These are phyloP conservation scores for Tulasnella sp. DNA, from an alignment of 768 basidiomycete genomes.

Conservation along the genomic window DNA sequence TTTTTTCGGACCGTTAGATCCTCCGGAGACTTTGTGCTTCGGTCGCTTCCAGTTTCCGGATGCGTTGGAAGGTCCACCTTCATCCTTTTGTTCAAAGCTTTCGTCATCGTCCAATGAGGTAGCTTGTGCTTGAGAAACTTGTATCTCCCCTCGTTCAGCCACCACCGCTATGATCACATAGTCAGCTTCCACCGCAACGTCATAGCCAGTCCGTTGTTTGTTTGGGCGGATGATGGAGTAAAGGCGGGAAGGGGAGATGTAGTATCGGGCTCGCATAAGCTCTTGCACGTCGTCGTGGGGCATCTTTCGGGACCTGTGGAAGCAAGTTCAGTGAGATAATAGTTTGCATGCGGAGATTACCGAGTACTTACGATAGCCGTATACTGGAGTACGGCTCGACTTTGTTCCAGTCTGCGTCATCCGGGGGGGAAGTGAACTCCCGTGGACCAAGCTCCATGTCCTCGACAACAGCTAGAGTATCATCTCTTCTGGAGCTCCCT, in stretches of 20 bases:
- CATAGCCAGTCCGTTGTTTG: slow-evolving; percentile 72
- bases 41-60: slow-evolving; percentile 15
- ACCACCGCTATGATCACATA: slow-evolving; percentile 96
- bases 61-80: slow-evolving; percentile 17
- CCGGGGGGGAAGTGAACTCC: slow-evolving; percentile 55
- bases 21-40: slow-evolving; percentile 8
- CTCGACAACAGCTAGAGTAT: slow-evolving; percentile 59
- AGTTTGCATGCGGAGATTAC: not conserved
- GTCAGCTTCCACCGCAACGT: slow-evolving; percentile 84
- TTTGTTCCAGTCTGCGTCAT: slow-evolving; percentile 65
- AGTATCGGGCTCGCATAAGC: slow-evolving; percentile 72
- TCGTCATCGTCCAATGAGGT: slow-evolving; percentile 23
- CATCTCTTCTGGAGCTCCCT: slow-evolving; percentile 33
- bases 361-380: slow-evolving; percentile 52
- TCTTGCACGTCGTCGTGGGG: slow-evolving; percentile 70
- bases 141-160: slow-evolving; percentile 76
- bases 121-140: slow-evolving; percentile 45
- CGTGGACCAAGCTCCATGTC: slow-evolving; percentile 66
- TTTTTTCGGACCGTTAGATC: slow-evolving; percentile 50
- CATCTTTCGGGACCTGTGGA: slow-evolving; percentile 53
- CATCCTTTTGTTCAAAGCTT: slow-evolving; percentile 20
- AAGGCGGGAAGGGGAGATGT: slow-evolving; percentile 75
- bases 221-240: slow-evolving; percentile 76
- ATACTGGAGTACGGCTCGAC: slow-evolving; percentile 91
- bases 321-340: not conserved